Evolutionary conservation across 805 yeast species (phyloP).

Genomic region (Barnettozyma pratensis): DNA sequence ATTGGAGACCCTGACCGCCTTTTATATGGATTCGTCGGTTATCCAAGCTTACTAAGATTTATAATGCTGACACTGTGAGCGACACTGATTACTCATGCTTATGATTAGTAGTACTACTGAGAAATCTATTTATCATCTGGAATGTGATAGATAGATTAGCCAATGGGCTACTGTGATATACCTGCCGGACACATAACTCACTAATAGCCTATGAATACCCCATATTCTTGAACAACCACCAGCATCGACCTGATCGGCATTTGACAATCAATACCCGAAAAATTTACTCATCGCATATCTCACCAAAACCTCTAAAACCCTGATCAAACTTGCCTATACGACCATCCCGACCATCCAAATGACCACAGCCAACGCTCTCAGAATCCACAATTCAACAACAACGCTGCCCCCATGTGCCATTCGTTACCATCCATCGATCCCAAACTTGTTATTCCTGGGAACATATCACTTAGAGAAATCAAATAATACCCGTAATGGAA

Average conservation of each 20-base stretch:
- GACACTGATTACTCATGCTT: too few relatives aligned
- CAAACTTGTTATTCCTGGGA: conserved; percentile 55
- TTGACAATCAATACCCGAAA: too few relatives aligned
- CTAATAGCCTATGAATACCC: too few relatives aligned
- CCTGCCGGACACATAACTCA: too few relatives aligned
- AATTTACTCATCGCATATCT: not conserved
- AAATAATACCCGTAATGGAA: conserved; percentile 59
- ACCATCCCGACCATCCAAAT: not conserved
- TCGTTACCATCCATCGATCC: conserved; percentile 48
- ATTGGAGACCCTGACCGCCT: not conserved
- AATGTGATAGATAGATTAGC: too few relatives aligned
- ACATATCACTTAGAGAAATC: conserved; percentile 71
- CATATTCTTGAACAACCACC: too few relatives aligned
- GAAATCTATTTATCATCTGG: too few relatives aligned
- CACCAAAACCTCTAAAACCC: not conserved
- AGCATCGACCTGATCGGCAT: too few relatives aligned
- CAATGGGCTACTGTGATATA: too few relatives aligned
- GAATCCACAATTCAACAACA: conserved; percentile 1
- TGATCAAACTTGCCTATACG: too few relatives aligned
- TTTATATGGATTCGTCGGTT: not conserved
- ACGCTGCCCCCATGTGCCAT: conserved; percentile 82
- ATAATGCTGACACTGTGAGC: not conserved
- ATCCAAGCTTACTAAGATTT: not conserved
- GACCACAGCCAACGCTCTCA: not conserved
- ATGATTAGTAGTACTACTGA: not conserved